These are phyloP conservation scores for Fomitopsis schrenkii DNA, from an alignment of 1,284 basidiomycete genomes.

Conservation along the genomic window DNA sequence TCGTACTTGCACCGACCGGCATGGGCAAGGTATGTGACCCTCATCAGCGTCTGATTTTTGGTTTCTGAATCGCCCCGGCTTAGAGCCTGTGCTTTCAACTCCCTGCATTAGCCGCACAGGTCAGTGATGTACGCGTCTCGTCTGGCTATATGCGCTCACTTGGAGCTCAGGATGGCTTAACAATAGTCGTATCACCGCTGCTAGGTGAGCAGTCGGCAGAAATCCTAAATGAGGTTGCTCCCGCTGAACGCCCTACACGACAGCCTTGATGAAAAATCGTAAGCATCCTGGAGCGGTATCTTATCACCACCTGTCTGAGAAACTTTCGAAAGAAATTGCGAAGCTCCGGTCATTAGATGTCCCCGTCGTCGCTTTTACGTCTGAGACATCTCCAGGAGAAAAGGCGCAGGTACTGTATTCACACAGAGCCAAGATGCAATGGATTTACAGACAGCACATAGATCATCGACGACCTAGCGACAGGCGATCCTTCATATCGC, in stretches of 20 bases:
- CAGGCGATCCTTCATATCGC: conserved; percentile 55
- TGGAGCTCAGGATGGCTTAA: conserved; percentile 54
- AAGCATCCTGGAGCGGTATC: conserved; percentile 13
- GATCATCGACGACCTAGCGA: conserved; percentile 62
- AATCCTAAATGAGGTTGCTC: not conserved
- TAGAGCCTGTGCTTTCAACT: conserved; percentile 87
- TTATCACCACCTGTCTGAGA: not conserved
- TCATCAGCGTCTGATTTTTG: not conserved
- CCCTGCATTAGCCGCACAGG: conserved; percentile 69
- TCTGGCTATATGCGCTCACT: not conserved
- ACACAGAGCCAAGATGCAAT: not conserved
- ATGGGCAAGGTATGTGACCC: conserved; percentile 71
- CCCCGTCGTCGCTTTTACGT: conserved; percentile 60
- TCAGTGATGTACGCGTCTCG: conserved; percentile 20
- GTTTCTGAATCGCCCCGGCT: not conserved
- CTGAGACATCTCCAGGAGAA: conserved; percentile 56
- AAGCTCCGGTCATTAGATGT: conserved; percentile 54
- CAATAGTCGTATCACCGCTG: conserved; percentile 77
- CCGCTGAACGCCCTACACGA: not conserved
- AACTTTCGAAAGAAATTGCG: conserved; percentile 53
- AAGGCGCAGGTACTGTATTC: conserved; percentile 43
- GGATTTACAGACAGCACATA: conserved; percentile 22
- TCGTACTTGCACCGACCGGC: conserved; percentile 85
- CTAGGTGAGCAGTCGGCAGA: conserved; percentile 46
- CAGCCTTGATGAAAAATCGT: conserved; percentile 86